Conservation (phyloP, 768 basidiomycete genomes). For the Xerocomellus amylosporus region DNA sequence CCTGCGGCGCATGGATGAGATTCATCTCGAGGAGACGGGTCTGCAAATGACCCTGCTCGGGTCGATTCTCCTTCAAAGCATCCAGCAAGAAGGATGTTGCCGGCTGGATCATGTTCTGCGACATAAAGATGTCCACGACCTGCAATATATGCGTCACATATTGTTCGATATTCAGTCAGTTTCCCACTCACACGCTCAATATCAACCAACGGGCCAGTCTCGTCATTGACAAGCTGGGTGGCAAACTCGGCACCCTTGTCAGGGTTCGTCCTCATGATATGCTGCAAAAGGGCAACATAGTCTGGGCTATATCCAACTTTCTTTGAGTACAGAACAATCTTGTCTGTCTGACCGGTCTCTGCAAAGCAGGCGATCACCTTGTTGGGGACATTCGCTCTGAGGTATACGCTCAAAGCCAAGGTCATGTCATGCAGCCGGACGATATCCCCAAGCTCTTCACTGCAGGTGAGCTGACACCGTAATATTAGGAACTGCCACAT, state of each 20-base stretch:
- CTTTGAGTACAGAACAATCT: conserved; percentile 96
- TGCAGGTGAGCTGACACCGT: conserved; percentile 79
- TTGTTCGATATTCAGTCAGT: not conserved
- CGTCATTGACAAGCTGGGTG: conserved; percentile 90
- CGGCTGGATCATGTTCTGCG: conserved; percentile 98
- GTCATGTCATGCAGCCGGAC: conserved; percentile 96
- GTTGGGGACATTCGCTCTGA: conserved; percentile 96
- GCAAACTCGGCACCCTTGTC: conserved; percentile 99
- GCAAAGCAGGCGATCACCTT: conserved; percentile 99
- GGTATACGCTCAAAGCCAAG: conserved; percentile 93
- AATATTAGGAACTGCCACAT: conserved; percentile 12
- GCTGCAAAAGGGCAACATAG: conserved; percentile 88
- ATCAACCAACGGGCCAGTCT: conserved; percentile 88
- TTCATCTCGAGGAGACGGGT: conserved; percentile 98
- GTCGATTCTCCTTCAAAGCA: conserved; percentile 96
- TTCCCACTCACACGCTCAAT: conserved; percentile 69
- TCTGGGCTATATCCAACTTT: conserved; percentile 94
- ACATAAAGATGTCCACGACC: conserved; percentile 99
- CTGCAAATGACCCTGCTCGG: conserved; percentile 94
- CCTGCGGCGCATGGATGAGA: conserved; percentile 94
- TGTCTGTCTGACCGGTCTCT: conserved; percentile 97
- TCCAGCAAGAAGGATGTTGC: conserved; percentile 97
- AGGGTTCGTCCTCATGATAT: conserved; percentile 93
- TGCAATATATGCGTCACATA: conserved; percentile 25
- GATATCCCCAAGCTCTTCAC: conserved; percentile 96